A percentile compares a stretch with the other conserved stretches of the same genome.
phyloP scores from a whole-genome alignment of 768 basidiomycete species.

The Naganishia randhawae region DNA sequence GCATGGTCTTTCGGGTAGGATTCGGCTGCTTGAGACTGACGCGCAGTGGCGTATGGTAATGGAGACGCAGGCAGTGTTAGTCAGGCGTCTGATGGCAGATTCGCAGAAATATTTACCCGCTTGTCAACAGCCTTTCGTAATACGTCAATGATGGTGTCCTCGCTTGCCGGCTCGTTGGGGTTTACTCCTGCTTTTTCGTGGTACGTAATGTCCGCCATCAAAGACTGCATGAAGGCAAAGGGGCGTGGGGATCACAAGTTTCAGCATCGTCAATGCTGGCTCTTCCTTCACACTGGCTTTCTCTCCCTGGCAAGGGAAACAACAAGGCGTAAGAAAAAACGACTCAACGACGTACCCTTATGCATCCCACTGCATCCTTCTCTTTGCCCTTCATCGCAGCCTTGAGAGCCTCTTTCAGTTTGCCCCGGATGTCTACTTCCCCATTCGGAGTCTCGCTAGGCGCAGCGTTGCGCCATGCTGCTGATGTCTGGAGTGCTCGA shows the following conservation, averaged over 20 bases:
- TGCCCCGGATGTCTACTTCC: conserved; percentile 31
- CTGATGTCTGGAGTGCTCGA: conserved; percentile 4
- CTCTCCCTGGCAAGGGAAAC: too few relatives aligned
- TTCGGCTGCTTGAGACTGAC: conserved; percentile 45
- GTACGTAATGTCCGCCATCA: conserved; percentile 47
- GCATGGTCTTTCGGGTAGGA: conserved; percentile 41
- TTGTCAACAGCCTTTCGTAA: conserved; percentile 45
- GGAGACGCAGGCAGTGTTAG: neutral
- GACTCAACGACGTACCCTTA: conserved; percentile 39
- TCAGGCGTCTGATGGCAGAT: too few relatives aligned
- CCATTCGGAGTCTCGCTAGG: neutral
- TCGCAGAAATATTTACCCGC: conserved; percentile 36
- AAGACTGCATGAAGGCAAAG: conserved; percentile 25
- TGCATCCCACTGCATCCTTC: conserved; percentile 35
- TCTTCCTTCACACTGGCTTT: too few relatives aligned
- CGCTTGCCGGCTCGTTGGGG: conserved; percentile 40
- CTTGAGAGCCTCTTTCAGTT: conserved; percentile 47
- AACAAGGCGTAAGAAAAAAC: neutral
- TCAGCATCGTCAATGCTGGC: neutral
- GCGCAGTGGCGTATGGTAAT: too few relatives aligned
- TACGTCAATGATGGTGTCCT: conserved; percentile 41
- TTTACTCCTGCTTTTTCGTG: conserved; percentile 42
- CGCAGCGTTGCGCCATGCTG: neutral
- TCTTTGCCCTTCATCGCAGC: conserved; percentile 48
- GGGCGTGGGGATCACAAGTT: too few relatives aligned